A percentile compares a stretch with the other conserved stretches of the same genome.
Conservation (phyloP, 805 yeast species). For the Kazachstania africana region DNA sequence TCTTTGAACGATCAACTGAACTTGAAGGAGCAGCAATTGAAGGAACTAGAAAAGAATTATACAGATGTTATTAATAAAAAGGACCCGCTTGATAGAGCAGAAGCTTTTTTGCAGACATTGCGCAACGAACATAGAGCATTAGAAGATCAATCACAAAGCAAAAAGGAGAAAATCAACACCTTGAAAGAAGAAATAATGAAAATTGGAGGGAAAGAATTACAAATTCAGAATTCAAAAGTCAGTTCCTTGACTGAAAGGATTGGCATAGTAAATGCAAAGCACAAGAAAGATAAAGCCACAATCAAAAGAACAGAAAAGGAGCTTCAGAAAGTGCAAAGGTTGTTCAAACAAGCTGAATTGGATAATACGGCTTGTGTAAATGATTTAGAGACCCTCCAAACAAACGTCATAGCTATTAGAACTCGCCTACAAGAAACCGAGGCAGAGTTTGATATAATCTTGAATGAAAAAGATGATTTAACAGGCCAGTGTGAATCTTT, state of each 20-base stretch:
- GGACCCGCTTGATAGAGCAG: constrained; percentile 17
- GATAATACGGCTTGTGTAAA: constrained; percentile 36
- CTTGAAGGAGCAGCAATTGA: constrained; percentile 34
- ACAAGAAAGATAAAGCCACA: constrained; percentile 44
- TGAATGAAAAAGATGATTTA: constrained; percentile 30
- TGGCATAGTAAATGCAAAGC: constrained; percentile 44
- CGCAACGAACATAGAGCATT: constrained; percentile 34
- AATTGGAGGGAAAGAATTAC: constrained; percentile 80
- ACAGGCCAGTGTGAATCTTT: constrained; percentile 30
- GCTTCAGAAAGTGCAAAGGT: constrained; percentile 40
- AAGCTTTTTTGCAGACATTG: constrained; percentile 20
- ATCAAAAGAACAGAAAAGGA: constrained; percentile 55
- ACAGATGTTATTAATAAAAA: constrained; percentile 19
- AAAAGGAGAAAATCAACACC: constrained; percentile 41
- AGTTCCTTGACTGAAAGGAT: constrained; percentile 60
- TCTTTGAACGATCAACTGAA: constrained; percentile 43
- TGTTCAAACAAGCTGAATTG: constrained; percentile 32
- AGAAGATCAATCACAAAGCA: constrained; percentile 39
- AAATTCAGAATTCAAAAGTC: constrained; percentile 71
- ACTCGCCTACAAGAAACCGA: constrained; percentile 19
- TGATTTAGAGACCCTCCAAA: constrained; percentile 23
- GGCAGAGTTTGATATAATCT: constrained; percentile 25
- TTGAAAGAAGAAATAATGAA: constrained; percentile 74
- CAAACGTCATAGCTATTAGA: constrained; percentile 22
- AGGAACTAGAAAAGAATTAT: constrained; percentile 23